A percentile compares a stretch with the other conserved stretches of the same genome.
These are phyloP conservation scores for Blastobotrys raffinosifermentans DNA, from an alignment of 1,139 yeast species.

Conservation along the genomic window DNA sequence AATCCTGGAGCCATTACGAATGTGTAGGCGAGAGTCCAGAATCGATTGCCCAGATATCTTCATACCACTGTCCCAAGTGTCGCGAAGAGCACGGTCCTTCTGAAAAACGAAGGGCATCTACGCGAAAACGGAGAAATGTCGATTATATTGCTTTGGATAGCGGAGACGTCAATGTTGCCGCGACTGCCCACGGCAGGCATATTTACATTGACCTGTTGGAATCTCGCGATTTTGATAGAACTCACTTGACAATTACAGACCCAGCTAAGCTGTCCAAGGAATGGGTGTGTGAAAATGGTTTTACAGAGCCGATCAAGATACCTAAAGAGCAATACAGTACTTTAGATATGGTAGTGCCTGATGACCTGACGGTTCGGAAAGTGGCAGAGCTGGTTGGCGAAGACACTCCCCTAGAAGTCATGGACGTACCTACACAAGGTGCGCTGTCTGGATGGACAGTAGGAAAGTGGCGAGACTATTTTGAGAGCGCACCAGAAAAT, in stretches of 20 bases:
- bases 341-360: slow-evolving; percentile 42
- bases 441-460: slow-evolving; percentile 57
- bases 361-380: slow-evolving; percentile 45
- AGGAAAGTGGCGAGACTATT: slow-evolving; percentile 71
- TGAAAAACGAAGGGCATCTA: slow-evolving; percentile 48
- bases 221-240: slow-evolving; percentile 15
- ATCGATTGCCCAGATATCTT: slow-evolving; percentile 39
- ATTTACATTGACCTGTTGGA: slow-evolving; percentile 23
- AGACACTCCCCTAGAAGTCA: slow-evolving; percentile 66
- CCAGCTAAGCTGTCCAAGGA: slow-evolving; percentile 37
- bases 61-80: slow-evolving; percentile 55
- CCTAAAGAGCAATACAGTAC: slow-evolving; percentile 30
- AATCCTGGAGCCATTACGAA: slow-evolving; percentile 53
- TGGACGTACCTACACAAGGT: slow-evolving; percentile 85
- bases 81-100: slow-evolving; percentile 46
- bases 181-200: slow-evolving; percentile 53
- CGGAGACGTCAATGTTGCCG: slow-evolving; percentile 58
- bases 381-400: slow-evolving; percentile 59
- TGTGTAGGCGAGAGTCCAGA: slow-evolving; percentile 43
- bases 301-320: slow-evolving; percentile 39
- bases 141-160: slow-evolving; percentile 79
- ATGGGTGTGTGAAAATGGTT: slow-evolving; percentile 28
- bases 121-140: slow-evolving; percentile 47
- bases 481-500: slow-evolving; percentile 39
- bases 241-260: slow-evolving; percentile 21